phyloP scores from a whole-genome alignment of 2,329 filamentous ascomycete species.

The Colletotrichum sublineola region DNA sequence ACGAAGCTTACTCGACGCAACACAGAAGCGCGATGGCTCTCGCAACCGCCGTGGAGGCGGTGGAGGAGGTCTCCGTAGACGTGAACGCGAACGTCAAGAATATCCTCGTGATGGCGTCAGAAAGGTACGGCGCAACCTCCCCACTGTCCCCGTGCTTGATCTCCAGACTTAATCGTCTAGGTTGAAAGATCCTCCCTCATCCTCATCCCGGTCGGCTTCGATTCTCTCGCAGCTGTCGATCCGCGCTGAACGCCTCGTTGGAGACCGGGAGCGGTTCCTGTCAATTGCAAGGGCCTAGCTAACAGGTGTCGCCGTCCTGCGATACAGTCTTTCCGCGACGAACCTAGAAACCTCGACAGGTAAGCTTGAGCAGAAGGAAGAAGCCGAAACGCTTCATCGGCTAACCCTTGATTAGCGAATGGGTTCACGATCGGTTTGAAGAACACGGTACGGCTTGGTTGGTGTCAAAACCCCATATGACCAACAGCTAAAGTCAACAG shows the following conservation, averaged over 20 bases:
- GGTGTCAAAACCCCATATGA: background rate
- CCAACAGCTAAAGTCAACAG: constrained; percentile 46
- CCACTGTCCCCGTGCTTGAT: constrained; percentile 6
- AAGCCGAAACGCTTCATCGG: constrained; percentile 44
- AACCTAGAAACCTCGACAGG: constrained; percentile 78
- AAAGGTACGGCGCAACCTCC: constrained; percentile 74
- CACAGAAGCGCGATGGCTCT: constrained; percentile 49
- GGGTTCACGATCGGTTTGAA: constrained; percentile 93
- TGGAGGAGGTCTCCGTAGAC: constrained; percentile 42
- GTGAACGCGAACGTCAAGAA: constrained; percentile 54
- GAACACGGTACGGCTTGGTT: constrained; percentile 68
- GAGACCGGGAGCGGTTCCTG: constrained; percentile 31
- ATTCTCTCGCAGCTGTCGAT: constrained; percentile 21
- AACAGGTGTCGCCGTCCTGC: constrained; percentile 53
- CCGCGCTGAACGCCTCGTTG: constrained; percentile 28
- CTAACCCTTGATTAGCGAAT: constrained; percentile 71
- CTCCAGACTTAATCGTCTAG: constrained; percentile 35
- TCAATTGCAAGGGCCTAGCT: constrained; percentile 46
- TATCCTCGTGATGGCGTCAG: constrained; percentile 87
- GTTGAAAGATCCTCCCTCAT: constrained; percentile 39
- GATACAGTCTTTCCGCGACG: constrained; percentile 72
- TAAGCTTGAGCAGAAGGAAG: constrained; percentile 55
- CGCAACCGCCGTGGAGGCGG: constrained; percentile 52
- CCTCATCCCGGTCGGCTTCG: constrained; percentile 43
- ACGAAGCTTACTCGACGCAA: constrained; percentile 30